phyloP scores from a whole-genome alignment of 164 flowering plant species.

The Amborella trichopoda region DNA sequence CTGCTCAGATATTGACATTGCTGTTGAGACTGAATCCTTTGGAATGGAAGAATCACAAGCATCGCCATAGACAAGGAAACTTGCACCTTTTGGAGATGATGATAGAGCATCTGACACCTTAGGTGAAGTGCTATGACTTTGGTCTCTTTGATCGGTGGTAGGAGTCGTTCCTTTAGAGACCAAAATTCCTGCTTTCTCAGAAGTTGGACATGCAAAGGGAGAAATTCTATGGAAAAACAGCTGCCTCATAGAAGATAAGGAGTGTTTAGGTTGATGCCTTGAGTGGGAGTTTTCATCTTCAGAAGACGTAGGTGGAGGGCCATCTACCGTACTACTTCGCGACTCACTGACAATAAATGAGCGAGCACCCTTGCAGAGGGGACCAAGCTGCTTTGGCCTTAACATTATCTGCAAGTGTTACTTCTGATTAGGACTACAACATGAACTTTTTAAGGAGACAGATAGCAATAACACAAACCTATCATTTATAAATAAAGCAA shows the following conservation, averaged over 20 bases:
- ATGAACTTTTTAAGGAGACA: too few species aligned
- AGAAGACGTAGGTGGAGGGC: constrained; percentile 56
- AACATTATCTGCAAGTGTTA: constrained; percentile 72
- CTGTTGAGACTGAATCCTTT: constrained; percentile 16
- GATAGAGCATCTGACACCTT: constrained; percentile 22
- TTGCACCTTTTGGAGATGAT: constrained; percentile 5
- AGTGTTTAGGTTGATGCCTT: constrained; percentile 26
- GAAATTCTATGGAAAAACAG: constrained; percentile 27
- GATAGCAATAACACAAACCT: too few species aligned
- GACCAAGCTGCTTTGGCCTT: constrained; percentile 68
- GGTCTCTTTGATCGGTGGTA: constrained; percentile 19
- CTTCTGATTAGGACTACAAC: too few species aligned
- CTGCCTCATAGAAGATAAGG: constrained; percentile 19
- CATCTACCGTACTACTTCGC: constrained; percentile 59
- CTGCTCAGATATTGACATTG: constrained; percentile 40
- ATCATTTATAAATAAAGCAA: too few species aligned
- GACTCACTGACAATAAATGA: constrained; percentile 66
- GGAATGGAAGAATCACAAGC: constrained; percentile 12
- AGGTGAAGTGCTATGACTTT: constrained; percentile 19
- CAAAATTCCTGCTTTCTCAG: constrained; percentile 20
- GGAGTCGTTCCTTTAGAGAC: constrained; percentile 4
- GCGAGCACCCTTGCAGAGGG: constrained; percentile 67
- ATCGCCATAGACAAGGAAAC: constrained; percentile 15
- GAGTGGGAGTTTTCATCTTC: constrained; percentile 68
- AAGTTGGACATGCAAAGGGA: too few species aligned